phyloP scores from a whole-genome alignment of 2,329 filamentous ascomycete genomes.

The Alternaria sp. region DNA sequence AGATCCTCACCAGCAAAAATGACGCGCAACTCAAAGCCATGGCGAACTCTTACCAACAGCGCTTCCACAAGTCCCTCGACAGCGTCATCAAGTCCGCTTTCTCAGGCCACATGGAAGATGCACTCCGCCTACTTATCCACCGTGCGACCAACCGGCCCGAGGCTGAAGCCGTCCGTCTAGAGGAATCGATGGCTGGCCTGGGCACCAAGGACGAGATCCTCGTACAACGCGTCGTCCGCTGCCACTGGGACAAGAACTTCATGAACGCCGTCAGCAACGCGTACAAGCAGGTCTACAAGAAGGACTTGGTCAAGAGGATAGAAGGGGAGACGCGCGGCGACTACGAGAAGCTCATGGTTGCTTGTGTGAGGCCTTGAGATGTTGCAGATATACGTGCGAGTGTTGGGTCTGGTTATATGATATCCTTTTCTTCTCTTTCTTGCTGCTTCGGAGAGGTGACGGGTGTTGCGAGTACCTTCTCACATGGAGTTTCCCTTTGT shows the following conservation, averaged over 20 bases:
- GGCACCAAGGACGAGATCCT: conserved; percentile 87
- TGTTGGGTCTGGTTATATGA: neutral
- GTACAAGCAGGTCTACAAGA: conserved; percentile 74
- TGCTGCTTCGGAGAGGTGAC: neutral
- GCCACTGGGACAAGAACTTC: conserved; percentile 81
- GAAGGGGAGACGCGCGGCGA: conserved; percentile 85
- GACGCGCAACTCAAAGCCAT: conserved; percentile 87
- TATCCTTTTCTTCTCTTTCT: neutral
- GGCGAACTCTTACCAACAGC: conserved; percentile 72
- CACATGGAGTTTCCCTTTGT: neutral
- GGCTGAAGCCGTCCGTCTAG: conserved; percentile 81
- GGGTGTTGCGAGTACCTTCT: neutral
- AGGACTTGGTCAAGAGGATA: conserved; percentile 72
- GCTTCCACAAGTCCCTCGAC: conserved; percentile 73
- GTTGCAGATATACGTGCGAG: neutral
- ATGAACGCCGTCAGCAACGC: conserved; percentile 79
- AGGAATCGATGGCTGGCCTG: conserved; percentile 83
- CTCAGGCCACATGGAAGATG: conserved; percentile 89
- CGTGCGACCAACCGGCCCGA: conserved; percentile 80
- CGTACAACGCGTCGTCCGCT: conserved; percentile 75
- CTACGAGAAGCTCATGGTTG: conserved; percentile 78
- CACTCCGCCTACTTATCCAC: conserved; percentile 78
- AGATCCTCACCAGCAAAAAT: conserved; percentile 75
- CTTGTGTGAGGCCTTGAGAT: conserved; percentile 55
- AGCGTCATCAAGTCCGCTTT: conserved; percentile 81